These are phyloP conservation scores for barley (Hordeum vulgare) DNA, from an alignment of 176 grass and related monocot genomes.

Conservation along the genomic window MorexV3_pseudomolecules_assembly NC_058520.1:552828870-552829369, in stretches of 20 bases:
- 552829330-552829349: background rate
- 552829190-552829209: slow-evolving; percentile 96
- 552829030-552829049: background rate
- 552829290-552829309: slow-evolving; percentile 21
- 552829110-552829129: background rate
- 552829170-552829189: slow-evolving; percentile 28
- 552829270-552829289: slow-evolving; percentile 93
- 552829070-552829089: background rate
- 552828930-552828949: background rate
- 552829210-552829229: slow-evolving; percentile 97
- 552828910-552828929: background rate
- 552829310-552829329: background rate
- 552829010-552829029: background rate
- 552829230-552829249: slow-evolving; percentile 91
- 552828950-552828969: background rate
- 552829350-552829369: slow-evolving; percentile 12
- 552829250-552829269: slow-evolving; percentile 80
- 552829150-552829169: slow-evolving; percentile 16
- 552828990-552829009: background rate
- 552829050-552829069: background rate
- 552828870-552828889: background rate
- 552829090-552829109: background rate
- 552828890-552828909: background rate
- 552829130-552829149: background rate
- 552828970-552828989: background rate